Evolutionary conservation across 129 eudicot species (phyloP), one percentile per base, ranked within the genome.

Genomic region (Flaveria brownii): DNA sequence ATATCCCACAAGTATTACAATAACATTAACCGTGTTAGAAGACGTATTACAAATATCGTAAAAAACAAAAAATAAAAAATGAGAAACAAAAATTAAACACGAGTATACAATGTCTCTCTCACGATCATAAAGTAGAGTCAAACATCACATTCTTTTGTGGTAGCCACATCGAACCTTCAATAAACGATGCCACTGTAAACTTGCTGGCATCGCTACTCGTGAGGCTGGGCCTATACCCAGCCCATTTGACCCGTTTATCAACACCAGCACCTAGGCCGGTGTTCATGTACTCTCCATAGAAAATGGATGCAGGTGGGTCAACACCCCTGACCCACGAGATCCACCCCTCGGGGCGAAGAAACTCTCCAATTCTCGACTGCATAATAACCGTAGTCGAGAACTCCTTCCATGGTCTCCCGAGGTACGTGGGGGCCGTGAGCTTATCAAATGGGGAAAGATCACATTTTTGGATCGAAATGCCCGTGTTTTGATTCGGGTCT

Each of bases 321-420:
- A 86, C 87, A 49, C 82, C 77, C 0, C 5, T 13, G 47, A 81
- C 80, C 96, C 98, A 90, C 15, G 84, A 82, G 22, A 75, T 77
- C 98, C 98, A 92, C 0, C 98, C 98, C 71, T 18, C 2, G 0
- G 94, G 88, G 9, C 43, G 17, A 79, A 92, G 9, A 73, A 90
- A 81, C 2, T 67, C n/a, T 13, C 89, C 94, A 15, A 92, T 89
- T 8, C 0, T 74, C 0, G 93, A 76, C 55, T 88, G 84, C 98
- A 92, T 92, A 9, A 89, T 75, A 0, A 92, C 81, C 0, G 98
- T 92, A 0, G 92, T 86, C 0, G 98, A 86, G 36, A 16, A 90
- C 2, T 87, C 82, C 75, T 92, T 89, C 98, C 98, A 92, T 2
- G 97, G 97, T 75, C 97, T 54, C 26, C 97, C 97, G 56, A 88